These are phyloP conservation scores for Lachancea sp. DNA, from an alignment of 805 yeast genomes.

Conservation along the genomic window DNA sequence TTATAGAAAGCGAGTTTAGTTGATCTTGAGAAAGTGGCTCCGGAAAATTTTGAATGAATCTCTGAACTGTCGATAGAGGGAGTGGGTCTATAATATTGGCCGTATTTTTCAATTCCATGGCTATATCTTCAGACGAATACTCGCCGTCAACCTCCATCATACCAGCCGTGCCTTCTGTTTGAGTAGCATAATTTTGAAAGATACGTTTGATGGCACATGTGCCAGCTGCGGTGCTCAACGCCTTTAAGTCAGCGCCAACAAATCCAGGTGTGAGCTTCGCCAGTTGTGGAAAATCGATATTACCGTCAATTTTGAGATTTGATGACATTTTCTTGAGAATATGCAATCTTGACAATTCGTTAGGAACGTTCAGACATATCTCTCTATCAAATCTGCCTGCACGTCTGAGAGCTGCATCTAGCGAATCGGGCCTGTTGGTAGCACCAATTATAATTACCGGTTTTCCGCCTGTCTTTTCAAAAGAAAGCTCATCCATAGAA, in stretches of 20 bases:
- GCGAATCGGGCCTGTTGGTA: slow-evolving; percentile 91
- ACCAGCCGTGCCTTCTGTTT: slow-evolving; percentile 16
- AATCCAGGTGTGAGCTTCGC: slow-evolving; percentile 96
- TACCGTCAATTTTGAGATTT: slow-evolving; percentile 59
- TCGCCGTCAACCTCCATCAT: slow-evolving; percentile 30
- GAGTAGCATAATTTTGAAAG: slow-evolving; percentile 46
- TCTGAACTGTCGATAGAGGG: slow-evolving; percentile 60
- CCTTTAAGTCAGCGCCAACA: slow-evolving; percentile 95
- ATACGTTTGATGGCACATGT: slow-evolving; percentile 89
- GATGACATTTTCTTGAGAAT: slow-evolving; percentile 72
- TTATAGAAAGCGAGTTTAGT: slow-evolving; percentile 67
- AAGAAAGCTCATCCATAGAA: slow-evolving; percentile 84
- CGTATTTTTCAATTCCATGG: slow-evolving; percentile 27
- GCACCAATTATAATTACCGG: slow-evolving; percentile 96
- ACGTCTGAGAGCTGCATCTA: slow-evolving; percentile 90
- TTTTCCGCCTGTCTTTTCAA: slow-evolving; percentile 84
- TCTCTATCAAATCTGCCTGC: slow-evolving; percentile 97
- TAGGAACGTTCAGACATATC: slow-evolving; percentile 91
- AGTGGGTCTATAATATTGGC: slow-evolving; percentile 33
- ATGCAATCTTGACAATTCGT: slow-evolving; percentile 69
- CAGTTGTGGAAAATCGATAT: slow-evolving; percentile 59
- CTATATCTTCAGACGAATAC: slow-evolving; percentile 9
- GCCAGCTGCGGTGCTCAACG: slow-evolving; percentile 92
- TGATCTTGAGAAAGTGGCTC: slow-evolving; percentile 71
- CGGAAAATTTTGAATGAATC: slow-evolving; percentile 68